phyloP scores from a whole-genome alignment of 2,329 filamentous ascomycete genomes.

The Penicillium sclerotiorum region DNA sequence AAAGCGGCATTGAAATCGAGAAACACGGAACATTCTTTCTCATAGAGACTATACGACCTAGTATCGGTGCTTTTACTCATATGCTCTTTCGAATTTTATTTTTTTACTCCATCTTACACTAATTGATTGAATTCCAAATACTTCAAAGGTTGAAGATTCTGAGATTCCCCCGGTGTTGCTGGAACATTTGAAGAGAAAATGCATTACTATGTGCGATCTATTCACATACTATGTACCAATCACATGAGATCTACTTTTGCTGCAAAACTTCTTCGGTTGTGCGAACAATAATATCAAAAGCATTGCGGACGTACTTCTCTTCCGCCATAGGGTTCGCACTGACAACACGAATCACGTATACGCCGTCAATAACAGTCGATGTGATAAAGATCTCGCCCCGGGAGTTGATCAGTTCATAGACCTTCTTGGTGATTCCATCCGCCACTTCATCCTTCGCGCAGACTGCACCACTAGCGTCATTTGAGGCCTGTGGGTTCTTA shows the following conservation, averaged over 20 bases:
- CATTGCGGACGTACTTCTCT: constrained; percentile 69
- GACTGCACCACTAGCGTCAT: constrained; percentile 20
- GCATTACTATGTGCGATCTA: no score
- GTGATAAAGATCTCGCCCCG: constrained; percentile 82
- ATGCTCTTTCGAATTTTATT: no score
- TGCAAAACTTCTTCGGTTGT: constrained; percentile 59
- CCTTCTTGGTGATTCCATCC: constrained; percentile 70
- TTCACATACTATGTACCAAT: no score
- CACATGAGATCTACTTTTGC: neutral
- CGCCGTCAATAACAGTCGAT: constrained; percentile 69
- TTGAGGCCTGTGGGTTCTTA: constrained; percentile 42
- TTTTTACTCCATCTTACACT: no score
- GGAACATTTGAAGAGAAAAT: no score
- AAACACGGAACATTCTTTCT: no score
- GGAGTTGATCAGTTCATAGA: constrained; percentile 75
- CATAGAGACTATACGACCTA: no score
- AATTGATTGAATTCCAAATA: no score
- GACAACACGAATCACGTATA: constrained; percentile 79
- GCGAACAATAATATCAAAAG: constrained; percentile 73
- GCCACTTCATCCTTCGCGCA: constrained; percentile 53
- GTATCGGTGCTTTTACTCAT: no score
- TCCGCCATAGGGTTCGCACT: constrained; percentile 71
- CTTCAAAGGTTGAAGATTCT: no score
- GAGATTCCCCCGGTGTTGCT: no score
- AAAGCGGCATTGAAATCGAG: no score